Base-by-base conservation (phyloP, 164 flowering plant genomes). In the Chloranthus sessilifolius region DNA sequence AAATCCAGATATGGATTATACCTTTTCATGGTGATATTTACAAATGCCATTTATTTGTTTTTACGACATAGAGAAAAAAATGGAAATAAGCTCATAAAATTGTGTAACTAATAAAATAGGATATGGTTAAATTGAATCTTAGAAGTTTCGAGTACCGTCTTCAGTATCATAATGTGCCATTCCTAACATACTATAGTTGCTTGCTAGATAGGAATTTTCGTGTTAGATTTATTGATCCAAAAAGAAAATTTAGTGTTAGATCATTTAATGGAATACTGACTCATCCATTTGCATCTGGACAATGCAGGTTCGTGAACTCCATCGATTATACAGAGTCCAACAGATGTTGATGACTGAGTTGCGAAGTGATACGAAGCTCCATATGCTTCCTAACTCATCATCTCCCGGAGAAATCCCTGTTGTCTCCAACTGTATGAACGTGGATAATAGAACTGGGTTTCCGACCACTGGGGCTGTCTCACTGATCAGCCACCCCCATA, bases 251-350 rank as follows among this genome's bases (percentile, higher is more conserved):
- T 7, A 33, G 12, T 30, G 31, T 19, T 17, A 17, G 25, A 48
- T 51, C 43, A 6, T 51, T 3, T 16, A 35, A 25, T 26, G 7
- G 22, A 38, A 51, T 37, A 26, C 34, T 37, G 44, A 40, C 19
- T 10, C 23, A 22, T 17, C 24, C 11, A 39, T 33, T 47, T 4
- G 23, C 26, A 57, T 35, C 24, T 47, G 33, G 19, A 58, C 22
- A 21, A 58, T 69, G 69, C 75, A 85, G 95, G 88, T 85, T 7
- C 25, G 52, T 40, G 89, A 85, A 56, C 83, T 85, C 20, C 95
- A 85, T 52, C 53, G 80, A 53, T 67, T 85, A 17, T 85, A 85
- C 61, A 64, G 63, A 50, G 75, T 70, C 39, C 95, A 85, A 50
- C 80, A 66, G 71, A 64, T 49, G 64, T 22, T 85, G 60, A 79